Base-by-base conservation (phyloP, 768 basidiomycete species). In the Rhizopogon vinicolor region DNA sequence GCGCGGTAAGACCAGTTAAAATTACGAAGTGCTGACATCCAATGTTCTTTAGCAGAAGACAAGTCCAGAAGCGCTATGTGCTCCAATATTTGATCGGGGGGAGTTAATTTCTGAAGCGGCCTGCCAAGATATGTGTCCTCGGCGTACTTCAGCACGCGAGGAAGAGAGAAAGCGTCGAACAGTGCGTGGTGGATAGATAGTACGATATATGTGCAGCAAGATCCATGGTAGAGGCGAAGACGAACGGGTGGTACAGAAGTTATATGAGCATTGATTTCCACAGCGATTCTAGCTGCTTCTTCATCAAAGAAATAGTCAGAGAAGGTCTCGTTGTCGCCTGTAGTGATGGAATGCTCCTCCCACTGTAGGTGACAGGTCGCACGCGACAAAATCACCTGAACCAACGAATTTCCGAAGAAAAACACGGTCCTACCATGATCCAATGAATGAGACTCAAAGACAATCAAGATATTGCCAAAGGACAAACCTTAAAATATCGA, bases 131-230 rank as follows among this genome's bases (percentile, higher is more conserved):
- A 61, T 29, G 56, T 57, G 3, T 61, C 59, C 45, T 72, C 70
- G 6, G 68, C 60, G 18, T 63, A 60, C 25, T 63, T 66, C 42
- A 72, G 56, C n/a, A 71, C 52, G 25, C 60, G 58, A 1, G 71
- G 59, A 3, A 72, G 56, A 16, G 70, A 72, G 33, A 65, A 58
- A 3, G 68, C 70, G 51, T 72, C 70, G 55, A 68, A 72, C 7
- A 72, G 53, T 2, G 69, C 69, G 25, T 72, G 70, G 42, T 72
- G 70, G 31, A 72, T 71, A 6, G 71, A 71, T 37, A 72, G 56
- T 14, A 57, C 60, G 35, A 65, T 28, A 54, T 61, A 60, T 31
- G 45, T 48, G 13, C 22, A 33, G 4, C 44, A 43, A 19, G 42
- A 46, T n/a, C 52, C 35, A 18, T 39, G 44, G 57, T 62, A 62